Conservation (phyloP, 805 yeast genomes). For the Kazachstania martiniae region DNA sequence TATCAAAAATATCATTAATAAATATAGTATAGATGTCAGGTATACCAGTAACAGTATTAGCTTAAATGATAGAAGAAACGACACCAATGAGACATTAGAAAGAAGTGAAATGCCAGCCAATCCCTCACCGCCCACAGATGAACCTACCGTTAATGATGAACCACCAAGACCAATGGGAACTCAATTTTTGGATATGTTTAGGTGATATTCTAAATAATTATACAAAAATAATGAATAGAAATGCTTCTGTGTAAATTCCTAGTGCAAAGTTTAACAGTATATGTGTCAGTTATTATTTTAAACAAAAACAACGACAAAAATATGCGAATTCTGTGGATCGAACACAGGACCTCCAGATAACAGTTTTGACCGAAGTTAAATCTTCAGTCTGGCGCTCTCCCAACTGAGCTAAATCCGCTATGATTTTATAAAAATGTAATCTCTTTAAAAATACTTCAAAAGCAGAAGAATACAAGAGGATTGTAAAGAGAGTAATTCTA, state of each 20-base stretch:
- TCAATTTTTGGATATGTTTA: conserved; percentile 50
- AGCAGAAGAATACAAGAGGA: neutral
- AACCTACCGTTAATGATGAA: conserved; percentile 40
- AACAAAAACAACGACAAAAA: too few relatives aligned
- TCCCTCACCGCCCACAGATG: conserved; percentile 4
- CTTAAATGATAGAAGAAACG: conserved; percentile 6
- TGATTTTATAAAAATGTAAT: too few relatives aligned
- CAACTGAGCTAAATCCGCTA: conserved; percentile 35
- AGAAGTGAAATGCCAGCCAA: neutral
- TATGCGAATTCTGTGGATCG: conserved; percentile 70
- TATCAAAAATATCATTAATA: conserved; percentile 12
- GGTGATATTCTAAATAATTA: too few relatives aligned
- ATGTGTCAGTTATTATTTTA: too few relatives aligned
- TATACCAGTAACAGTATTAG: conserved; percentile 1
- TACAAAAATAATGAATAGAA: too few relatives aligned
- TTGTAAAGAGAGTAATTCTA: neutral
- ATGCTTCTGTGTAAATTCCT: too few relatives aligned
- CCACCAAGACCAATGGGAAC: conserved; percentile 52
- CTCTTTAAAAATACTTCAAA: neutral
- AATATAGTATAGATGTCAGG: conserved; percentile 17
- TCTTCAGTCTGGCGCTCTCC: conserved; percentile 37
- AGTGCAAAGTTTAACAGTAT: too few relatives aligned
- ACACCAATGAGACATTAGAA: neutral
- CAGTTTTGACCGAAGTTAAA: conserved; percentile 5
- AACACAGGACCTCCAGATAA: conserved; percentile 72